These are phyloP conservation scores for Trichoderma afroharzianum DNA, from an alignment of 2,329 filamentous ascomycete genomes.

Conservation along the genomic window DNA sequence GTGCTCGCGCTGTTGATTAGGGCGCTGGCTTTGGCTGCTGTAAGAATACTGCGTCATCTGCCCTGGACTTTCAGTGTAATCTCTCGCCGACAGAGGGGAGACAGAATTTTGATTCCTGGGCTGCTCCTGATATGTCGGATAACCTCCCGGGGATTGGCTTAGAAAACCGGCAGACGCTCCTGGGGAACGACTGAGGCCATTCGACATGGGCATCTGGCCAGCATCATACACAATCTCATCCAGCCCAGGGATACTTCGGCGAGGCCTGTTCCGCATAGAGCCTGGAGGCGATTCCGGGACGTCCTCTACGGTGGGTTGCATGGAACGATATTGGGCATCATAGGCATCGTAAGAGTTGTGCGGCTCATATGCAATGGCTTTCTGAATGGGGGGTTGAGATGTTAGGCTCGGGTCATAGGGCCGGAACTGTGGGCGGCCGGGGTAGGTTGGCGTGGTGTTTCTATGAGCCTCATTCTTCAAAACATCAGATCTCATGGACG, in stretches of 20 bases:
- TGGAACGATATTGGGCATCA: conserved; percentile 46
- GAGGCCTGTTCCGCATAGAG: conserved; percentile 26
- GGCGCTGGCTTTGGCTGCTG: conserved; percentile 31
- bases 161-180: conserved; percentile 29
- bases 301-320: conserved; percentile 64
- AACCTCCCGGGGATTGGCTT: conserved; percentile 23
- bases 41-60: conserved; percentile 30
- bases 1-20: conserved; percentile 34
- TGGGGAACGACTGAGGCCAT: conserved; percentile 39
- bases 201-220: conserved; percentile 41
- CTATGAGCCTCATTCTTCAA: conserved; percentile 56
- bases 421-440: conserved; percentile 51
- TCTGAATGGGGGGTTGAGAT: neutral
- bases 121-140: conserved; percentile 25
- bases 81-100: conserved; percentile 32
- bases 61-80: conserved; percentile 34
- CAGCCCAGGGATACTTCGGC: conserved; percentile 26
- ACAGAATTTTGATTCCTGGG: conserved; percentile 22
- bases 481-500: conserved; percentile 58
- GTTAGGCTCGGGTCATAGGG: conserved; percentile 47
- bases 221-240: conserved; percentile 40
- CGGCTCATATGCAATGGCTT: conserved; percentile 19
- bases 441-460: conserved; percentile 48
- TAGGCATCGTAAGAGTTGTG: conserved; percentile 52
- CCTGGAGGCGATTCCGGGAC: conserved; percentile 50